phyloP scores from a whole-genome alignment of 2,329 filamentous ascomycete genomes.

The Claviceps sp. region DNA sequence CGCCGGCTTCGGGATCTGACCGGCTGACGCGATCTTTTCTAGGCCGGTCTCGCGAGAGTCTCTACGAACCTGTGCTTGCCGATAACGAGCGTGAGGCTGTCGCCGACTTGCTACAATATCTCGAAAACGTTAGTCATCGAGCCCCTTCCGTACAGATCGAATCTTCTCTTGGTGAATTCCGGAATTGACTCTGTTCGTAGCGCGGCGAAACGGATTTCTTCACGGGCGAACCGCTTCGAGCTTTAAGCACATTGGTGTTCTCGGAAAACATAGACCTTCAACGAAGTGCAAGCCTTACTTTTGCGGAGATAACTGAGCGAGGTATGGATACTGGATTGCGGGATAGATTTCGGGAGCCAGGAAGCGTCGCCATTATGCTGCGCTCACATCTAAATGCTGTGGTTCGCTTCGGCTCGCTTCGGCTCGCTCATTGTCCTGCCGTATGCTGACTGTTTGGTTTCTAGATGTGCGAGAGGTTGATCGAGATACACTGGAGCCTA shows the following conservation, averaged over 20 bases:
- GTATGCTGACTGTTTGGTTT: constrained; percentile 2
- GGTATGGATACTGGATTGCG: constrained; percentile 41
- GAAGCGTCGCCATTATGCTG: neutral
- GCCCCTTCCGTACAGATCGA: neutral
- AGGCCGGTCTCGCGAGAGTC: constrained; percentile 68
- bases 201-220: constrained; percentile 98
- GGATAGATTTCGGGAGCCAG: neutral
- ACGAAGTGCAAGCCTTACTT: constrained; percentile 91
- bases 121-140: constrained; percentile 70
- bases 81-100: constrained; percentile 96
- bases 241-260: constrained; percentile 90
- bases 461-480: constrained; percentile 94
- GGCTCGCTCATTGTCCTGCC: neutral
- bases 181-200: constrained; percentile 30
- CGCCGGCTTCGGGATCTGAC: constrained; percentile 2
- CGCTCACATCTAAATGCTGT: neutral
- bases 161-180: neutral
- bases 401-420: no score
- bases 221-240: constrained; percentile 82
- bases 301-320: constrained; percentile 97
- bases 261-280: constrained; percentile 98
- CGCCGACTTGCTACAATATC: constrained; percentile 84
- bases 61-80: constrained; percentile 78
- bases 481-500: constrained; percentile 86
- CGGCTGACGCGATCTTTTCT: constrained; percentile 15